phyloP scores from a whole-genome alignment of 108 stramenopile species.

The Nitzschia inconspicua region DNA sequence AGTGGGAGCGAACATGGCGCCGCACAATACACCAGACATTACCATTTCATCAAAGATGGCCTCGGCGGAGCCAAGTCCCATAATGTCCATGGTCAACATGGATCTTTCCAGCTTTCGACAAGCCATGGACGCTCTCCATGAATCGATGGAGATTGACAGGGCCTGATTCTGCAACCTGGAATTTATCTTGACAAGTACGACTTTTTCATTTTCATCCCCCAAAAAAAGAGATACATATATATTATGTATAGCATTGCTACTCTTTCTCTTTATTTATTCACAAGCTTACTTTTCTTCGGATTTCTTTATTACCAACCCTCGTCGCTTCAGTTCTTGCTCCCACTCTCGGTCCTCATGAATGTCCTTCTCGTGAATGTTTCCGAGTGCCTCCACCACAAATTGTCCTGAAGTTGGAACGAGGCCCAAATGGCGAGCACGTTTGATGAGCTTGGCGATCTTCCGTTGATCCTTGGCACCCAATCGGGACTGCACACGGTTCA shows the following conservation, averaged over 20 bases:
- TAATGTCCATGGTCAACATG: no score
- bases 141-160: no score
- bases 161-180: no score
- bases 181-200: no score
- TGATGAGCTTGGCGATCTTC: conserved; percentile 73
- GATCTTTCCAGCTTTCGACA: conserved; percentile 4
- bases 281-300: not conserved
- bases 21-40: no score
- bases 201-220: no score
- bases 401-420: conserved; percentile 75
- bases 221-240: conserved; percentile 4
- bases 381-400: conserved; percentile 71
- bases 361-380: conserved; percentile 53
- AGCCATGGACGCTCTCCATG: not conserved
- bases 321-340: conserved; percentile 47
- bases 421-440: conserved; percentile 73
- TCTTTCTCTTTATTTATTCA: not conserved
- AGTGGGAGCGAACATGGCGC: no score
- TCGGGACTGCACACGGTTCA: conserved; percentile 72
- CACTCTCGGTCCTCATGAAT: conserved; percentile 51
- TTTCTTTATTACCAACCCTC: conserved; percentile 38
- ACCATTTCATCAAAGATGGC: no score
- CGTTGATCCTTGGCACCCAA: conserved; percentile 85
- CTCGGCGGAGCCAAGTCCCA: no score
- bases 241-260: no score